Evolutionary conservation across 352 stramenopile species (phyloP).

Genomic region (Globisporangium spiculum): DNA sequence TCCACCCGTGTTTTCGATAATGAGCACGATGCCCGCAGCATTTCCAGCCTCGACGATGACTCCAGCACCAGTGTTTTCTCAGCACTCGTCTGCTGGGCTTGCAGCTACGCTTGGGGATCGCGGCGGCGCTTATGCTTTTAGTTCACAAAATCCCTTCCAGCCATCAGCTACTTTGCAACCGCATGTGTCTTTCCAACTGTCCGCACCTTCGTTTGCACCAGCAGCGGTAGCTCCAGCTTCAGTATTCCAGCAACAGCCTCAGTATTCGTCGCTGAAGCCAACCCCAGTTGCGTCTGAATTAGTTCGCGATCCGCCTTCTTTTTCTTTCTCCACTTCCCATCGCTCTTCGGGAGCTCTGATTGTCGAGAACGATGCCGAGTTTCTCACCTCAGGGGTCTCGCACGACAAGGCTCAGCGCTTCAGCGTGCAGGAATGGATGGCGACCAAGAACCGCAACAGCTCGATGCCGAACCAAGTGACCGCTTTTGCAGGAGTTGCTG

Average conservation of each 20-base stretch:
- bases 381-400: conserved; percentile 55
- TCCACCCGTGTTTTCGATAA: not conserved
- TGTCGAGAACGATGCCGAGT: conserved; percentile 45
- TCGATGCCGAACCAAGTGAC: conserved; percentile 29
- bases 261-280: not conserved
- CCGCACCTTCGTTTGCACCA: not conserved
- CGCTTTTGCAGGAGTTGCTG: conserved; percentile 18
- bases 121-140: not conserved
- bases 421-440: conserved; percentile 78
- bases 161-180: not conserved
- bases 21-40: not conserved
- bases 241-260: not conserved
- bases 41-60: not conserved
- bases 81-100: not conserved
- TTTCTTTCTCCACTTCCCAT: not conserved
- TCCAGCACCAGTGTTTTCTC: conserved; percentile 7
- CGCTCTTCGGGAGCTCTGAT: conserved; percentile 13
- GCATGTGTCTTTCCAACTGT: not conserved
- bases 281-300: not conserved
- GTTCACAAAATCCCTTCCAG: not conserved
- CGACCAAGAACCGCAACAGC: conserved; percentile 41
- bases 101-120: not conserved
- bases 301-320: not conserved
- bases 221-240: not conserved
- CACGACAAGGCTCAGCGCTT: conserved; percentile 62